phyloP scores from a whole-genome alignment of 1,139 yeast species.

The Suhomyces terraborum region DNA sequence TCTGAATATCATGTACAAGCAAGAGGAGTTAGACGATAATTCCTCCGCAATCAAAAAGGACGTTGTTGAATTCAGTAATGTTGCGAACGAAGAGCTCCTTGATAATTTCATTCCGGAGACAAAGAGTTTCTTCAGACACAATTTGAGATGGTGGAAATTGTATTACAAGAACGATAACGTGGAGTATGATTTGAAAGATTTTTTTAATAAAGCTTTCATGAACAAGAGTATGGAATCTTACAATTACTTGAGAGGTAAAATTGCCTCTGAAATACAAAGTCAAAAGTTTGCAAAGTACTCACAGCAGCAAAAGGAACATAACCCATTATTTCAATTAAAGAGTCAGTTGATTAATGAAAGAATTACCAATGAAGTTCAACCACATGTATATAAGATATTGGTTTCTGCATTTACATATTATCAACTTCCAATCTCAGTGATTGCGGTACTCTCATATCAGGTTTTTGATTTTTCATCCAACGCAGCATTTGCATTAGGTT shows the following conservation, averaged over 20 bases:
- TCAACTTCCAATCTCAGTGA: conserved; percentile 41
- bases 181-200: conserved; percentile 48
- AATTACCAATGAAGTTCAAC: conserved; percentile 40
- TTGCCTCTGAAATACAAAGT: conserved; percentile 23
- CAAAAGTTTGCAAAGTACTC: conserved; percentile 23
- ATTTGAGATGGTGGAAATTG: conserved; percentile 47
- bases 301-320: conserved; percentile 14
- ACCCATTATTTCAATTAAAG: conserved; percentile 40
- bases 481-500: conserved; percentile 36
- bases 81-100: conserved; percentile 44
- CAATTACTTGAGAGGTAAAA: conserved; percentile 41
- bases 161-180: conserved; percentile 49
- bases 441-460: conserved; percentile 36
- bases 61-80: conserved; percentile 33
- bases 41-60: conserved; percentile 21
- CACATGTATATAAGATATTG: conserved; percentile 36
- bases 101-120: conserved; percentile 36
- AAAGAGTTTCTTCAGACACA: conserved; percentile 30
- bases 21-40: conserved; percentile 11
- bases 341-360: conserved; percentile 30
- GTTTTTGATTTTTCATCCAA: conserved; percentile 39
- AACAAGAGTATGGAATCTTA: conserved; percentile 41
- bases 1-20: not conserved
- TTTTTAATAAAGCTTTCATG: conserved; percentile 39
- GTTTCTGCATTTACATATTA: conserved; percentile 37